Base-by-base conservation (phyloP, 805 yeast genomes). In the Zygotorulaspora chibaensis region DNA sequence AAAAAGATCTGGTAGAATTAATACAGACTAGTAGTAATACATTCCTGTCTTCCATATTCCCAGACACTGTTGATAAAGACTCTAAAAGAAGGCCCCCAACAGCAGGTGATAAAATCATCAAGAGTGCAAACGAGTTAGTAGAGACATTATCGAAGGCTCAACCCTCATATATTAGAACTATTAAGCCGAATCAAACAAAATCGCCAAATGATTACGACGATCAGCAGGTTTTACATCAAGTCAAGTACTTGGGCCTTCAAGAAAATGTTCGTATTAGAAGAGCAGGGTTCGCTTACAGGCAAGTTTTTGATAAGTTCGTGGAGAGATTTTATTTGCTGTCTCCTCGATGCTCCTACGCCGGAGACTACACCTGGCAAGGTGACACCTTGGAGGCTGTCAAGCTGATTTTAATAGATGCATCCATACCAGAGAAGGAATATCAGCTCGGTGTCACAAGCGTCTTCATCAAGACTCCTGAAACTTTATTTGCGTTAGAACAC, bases 211-310 rank as follows among this genome's bases (percentile, higher is more conserved):
- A 91, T 57, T 93, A 87, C 63, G 96, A 90, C 61, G 81, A 81
- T 46, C 80, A 78, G 45, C 96, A 89, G 54, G 99, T 93, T 7
- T 73, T 93, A 54, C 99, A 93, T 67, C 99, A 93, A 71, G 84
- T 93, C 55, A 93, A 93, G 62, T 93, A 93, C 66, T 75, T 93
- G 54, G 99, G 99, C 63, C 73, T 93, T 66, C 93, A 93, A 62
- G 99, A 93, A 67, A 93, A 93, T 66, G 98, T 93, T 41, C 80
- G 98, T 52, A 93, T 93, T 55, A 81, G 99, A 74, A 84, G 99
- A 73, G 98, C 99, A 0, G 99, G 99, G 39, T 93, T 93, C 67
- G 99, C 99, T 1, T 93, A 90, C 61, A 83, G 99, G 69, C 96
- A 95, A 54, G 87, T 96, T 0, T 93, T 89, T 67, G 97, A 93